These are phyloP conservation scores for Hirschfeldia incana DNA, from an alignment of 345 rosid species.

Conservation along the genomic window DNA sequence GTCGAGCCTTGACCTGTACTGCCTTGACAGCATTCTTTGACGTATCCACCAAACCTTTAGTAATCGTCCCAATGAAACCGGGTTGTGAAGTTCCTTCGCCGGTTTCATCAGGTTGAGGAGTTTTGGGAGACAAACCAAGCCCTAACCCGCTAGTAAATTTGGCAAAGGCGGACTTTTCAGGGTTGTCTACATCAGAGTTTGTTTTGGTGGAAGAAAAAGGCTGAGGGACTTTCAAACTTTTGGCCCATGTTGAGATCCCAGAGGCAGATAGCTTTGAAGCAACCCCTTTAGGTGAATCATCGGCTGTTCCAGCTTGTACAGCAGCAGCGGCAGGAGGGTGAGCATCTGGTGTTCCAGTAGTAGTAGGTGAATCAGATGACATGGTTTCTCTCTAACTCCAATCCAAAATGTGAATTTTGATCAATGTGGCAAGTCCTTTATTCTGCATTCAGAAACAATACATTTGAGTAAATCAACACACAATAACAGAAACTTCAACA, in stretches of 20 bases:
- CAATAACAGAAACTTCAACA: background rate
- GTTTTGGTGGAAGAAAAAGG: slow-evolving; percentile 46
- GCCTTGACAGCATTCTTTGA: slow-evolving; percentile 92
- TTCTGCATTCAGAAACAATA: slow-evolving; percentile 11
- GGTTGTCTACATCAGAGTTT: slow-evolving; percentile 44
- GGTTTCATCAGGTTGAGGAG: slow-evolving; percentile 56
- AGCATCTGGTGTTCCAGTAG: slow-evolving; percentile 42
- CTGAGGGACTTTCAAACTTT: slow-evolving; percentile 72
- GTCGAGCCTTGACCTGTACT: slow-evolving; percentile 88
- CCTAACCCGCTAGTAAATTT: slow-evolving; percentile 76
- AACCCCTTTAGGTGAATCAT: slow-evolving; percentile 50
- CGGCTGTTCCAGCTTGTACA: slow-evolving; percentile 39
- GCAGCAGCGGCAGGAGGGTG: slow-evolving; percentile 40
- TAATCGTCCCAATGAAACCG: slow-evolving; percentile 70
- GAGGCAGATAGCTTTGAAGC: slow-evolving; percentile 61
- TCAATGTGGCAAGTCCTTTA: slow-evolving; percentile 1
- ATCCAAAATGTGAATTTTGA: slow-evolving; percentile 4
- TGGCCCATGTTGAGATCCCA: slow-evolving; percentile 72
- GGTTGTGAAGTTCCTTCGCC: slow-evolving; percentile 54
- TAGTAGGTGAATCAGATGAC: slow-evolving; percentile 50
- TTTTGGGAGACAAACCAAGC: slow-evolving; percentile 63
- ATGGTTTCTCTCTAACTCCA: slow-evolving; percentile 16
- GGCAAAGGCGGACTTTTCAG: slow-evolving; percentile 66
- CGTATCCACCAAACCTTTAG: slow-evolving; percentile 77
- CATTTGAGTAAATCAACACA: background rate